Evolutionary conservation across 2,329 filamentous ascomycete genomes (phyloP).

Genomic region (Periglandula ipomoeae): DNA sequence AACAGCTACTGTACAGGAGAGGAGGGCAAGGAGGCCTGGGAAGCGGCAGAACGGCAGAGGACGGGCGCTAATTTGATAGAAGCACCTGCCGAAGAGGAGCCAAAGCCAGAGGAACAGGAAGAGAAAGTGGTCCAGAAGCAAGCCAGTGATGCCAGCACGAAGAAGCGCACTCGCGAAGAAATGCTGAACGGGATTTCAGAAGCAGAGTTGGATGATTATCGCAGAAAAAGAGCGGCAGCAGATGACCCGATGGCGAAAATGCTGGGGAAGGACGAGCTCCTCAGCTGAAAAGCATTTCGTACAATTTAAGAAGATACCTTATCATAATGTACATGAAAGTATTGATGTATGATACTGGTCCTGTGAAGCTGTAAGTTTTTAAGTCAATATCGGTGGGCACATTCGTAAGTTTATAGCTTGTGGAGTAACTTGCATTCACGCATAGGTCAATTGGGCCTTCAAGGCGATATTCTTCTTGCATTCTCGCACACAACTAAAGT

Average conservation of each 20-base stretch:
- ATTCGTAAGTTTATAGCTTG: too few species aligned
- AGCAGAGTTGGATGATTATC: constrained; percentile 79
- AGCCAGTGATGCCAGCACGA: constrained; percentile 28
- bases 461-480: too few species aligned
- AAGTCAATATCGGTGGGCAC: too few species aligned
- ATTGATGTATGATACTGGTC: too few species aligned
- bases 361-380: too few species aligned
- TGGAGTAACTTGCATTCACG: too few species aligned
- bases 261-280: constrained; percentile 62
- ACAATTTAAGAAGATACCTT: neutral
- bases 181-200: constrained; percentile 71
- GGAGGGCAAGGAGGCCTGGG: constrained; percentile 71
- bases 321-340: too few species aligned
- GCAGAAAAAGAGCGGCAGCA: constrained; percentile 61
- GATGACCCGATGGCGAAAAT: constrained; percentile 84
- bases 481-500: too few species aligned
- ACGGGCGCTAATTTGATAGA: constrained; percentile 34
- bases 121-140: constrained; percentile 21
- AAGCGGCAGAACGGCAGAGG: constrained; percentile 60
- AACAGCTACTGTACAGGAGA: constrained; percentile 98
- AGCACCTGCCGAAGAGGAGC: constrained; percentile 19
- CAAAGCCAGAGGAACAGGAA: constrained; percentile 15
- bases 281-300: constrained; percentile 21
- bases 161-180: constrained; percentile 70
- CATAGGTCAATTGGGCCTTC: too few species aligned